Base-by-base conservation (phyloP, 1,284 basidiomycete genomes). In the Apiotrichum brassicae region DNA sequence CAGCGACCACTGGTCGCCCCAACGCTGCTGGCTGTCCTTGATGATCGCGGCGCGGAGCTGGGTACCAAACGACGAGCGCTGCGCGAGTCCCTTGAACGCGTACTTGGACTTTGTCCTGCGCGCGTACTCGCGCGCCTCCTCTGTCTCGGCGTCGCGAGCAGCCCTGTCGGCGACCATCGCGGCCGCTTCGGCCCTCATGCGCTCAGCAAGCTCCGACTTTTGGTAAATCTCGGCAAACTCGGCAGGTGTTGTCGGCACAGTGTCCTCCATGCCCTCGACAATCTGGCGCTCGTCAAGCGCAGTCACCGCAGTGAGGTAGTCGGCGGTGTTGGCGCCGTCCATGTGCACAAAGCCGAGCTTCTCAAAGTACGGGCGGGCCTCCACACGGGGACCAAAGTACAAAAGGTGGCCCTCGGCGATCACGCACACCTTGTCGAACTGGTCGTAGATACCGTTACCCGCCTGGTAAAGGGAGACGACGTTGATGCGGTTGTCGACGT, bases 391-490 rank as follows among this genome's bases (percentile, higher is more conserved):
- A 5, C 89, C 89, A 65, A 82, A 89, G 76, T 83, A 93, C 11
- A 88, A 83, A 63, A 87, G 81, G 42, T 80, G 82, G 7, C 89
- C 90, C 64, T 86, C 76, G 64, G 87, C 81, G 48, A 93, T 77
- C 25, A 93, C 80, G 58, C n/a, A 28, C 38, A 83, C 79, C 62
- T 85, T 45, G 23, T 85, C 81, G 54, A 85, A 85, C 26, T 79
- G 68, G 6, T 78, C 58, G 57, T 65, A 70, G 44, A 70, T 65
- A 6, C 64, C 63, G 49, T 86, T 87, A 2, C 34, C 34, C 5
- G 43, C 49, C 43, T 93, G 89, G 66, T 92, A 90, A 76, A 91
- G 71, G 8, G 83, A 81, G 23, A 88, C 83, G 62, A 92, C 83
- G 18, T 83, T 86, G 16, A 86, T 84, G 63, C 83, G 82, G 6